Evolutionary conservation across 1,139 yeast species (phyloP).

Genomic region (Blastobotrys persicus): DNA sequence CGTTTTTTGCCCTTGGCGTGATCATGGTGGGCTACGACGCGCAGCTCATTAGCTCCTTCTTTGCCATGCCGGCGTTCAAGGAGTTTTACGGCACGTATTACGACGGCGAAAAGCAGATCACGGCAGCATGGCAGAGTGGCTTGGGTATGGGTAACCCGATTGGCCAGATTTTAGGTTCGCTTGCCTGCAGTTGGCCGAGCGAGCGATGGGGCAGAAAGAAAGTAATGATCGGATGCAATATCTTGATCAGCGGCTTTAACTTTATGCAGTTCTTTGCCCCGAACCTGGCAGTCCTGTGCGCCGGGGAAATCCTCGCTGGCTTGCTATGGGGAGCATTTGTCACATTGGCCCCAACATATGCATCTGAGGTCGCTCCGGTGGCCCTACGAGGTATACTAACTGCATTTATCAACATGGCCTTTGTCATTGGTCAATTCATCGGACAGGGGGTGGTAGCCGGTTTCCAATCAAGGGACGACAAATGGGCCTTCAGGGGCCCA

Average conservation of each 20-base stretch:
- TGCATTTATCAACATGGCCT: constrained; percentile 42
- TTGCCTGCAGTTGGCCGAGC: constrained; percentile 42
- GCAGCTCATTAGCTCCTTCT: constrained; percentile 1
- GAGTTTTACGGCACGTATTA: neutral
- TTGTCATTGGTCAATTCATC: constrained; percentile 45
- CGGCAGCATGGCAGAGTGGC: constrained; percentile 12
- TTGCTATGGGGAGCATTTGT: constrained; percentile 48
- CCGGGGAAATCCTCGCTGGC: constrained; percentile 45
- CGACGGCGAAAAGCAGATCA: neutral
- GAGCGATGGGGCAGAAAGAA: constrained; percentile 16
- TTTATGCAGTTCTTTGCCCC: constrained; percentile 11
- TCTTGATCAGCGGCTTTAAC: neutral
- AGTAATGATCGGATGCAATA: neutral
- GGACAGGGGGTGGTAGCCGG: constrained; percentile 11
- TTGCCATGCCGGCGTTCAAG: constrained; percentile 3
- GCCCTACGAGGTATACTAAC: constrained; percentile 44
- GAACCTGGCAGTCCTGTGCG: constrained; percentile 37
- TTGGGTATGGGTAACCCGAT: constrained; percentile 17
- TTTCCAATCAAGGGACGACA: neutral
- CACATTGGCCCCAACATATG: constrained; percentile 45
- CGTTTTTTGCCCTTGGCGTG: neutral
- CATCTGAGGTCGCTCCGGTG: constrained; percentile 48
- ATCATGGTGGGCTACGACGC: constrained; percentile 11
- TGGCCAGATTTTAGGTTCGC: constrained; percentile 41
- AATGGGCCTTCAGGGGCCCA: constrained; percentile 44